phyloP scores from a whole-genome alignment of 192 early-diverging fungal genomes.

The Dissophora globulifera region DNA sequence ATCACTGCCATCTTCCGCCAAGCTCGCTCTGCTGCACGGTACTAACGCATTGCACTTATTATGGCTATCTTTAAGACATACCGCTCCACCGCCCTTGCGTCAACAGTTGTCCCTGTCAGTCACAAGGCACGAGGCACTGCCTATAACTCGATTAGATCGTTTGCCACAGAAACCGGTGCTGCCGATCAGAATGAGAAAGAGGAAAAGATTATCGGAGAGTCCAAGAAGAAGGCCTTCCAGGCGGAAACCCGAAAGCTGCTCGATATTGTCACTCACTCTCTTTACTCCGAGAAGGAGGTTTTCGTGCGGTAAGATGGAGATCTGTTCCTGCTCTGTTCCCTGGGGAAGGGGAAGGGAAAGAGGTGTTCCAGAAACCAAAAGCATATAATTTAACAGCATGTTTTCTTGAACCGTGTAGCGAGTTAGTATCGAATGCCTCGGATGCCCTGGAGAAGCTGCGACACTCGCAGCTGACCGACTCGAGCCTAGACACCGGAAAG shows the following conservation, averaged over 20 bases:
- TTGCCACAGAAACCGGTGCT: slow-evolving; percentile 27
- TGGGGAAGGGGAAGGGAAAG: not conserved
- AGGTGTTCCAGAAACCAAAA: too few species aligned
- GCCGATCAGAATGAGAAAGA: slow-evolving; percentile 23
- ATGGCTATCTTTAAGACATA: slow-evolving; percentile 18
- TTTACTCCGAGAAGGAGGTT: slow-evolving; percentile 75
- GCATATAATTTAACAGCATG: too few species aligned
- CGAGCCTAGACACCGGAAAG: slow-evolving; percentile 54
- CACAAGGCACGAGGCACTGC: slow-evolving; percentile 12
- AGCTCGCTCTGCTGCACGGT: not conserved
- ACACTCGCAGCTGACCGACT: slow-evolving; percentile 58
- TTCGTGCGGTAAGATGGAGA: slow-evolving; percentile 56
- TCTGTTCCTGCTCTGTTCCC: not conserved
- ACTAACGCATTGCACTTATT: not conserved
- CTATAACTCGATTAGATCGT: slow-evolving; percentile 41
- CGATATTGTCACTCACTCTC: slow-evolving; percentile 71
- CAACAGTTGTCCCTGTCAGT: slow-evolving; percentile 20
- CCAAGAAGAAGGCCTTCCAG: slow-evolving; percentile 63
- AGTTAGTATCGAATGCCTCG: slow-evolving; percentile 71
- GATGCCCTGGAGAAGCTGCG: slow-evolving; percentile 74
- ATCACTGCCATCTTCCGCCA: not conserved
- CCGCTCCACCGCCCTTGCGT: slow-evolving; percentile 33
- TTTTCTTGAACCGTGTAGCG: slow-evolving; percentile 45
- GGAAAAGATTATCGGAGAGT: slow-evolving; percentile 45
- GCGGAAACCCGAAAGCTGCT: slow-evolving; percentile 71